These are phyloP conservation scores for Corchorus capsularis DNA, from an alignment of 345 rosid species.

Conservation along the genomic window DNA sequence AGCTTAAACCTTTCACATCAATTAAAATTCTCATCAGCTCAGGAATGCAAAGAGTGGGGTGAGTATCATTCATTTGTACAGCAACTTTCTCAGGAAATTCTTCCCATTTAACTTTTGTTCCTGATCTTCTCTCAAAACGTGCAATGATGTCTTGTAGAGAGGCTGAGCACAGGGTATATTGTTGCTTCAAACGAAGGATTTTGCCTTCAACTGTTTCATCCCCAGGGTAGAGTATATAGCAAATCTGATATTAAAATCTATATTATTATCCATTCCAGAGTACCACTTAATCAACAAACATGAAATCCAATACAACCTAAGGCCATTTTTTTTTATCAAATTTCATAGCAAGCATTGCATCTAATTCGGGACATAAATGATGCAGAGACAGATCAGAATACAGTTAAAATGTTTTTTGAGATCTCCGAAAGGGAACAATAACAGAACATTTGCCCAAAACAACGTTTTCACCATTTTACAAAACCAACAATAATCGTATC, in stretches of 20 bases:
- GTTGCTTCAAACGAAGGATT: conserved; percentile 80
- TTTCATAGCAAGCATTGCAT: not conserved
- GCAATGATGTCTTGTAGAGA: conserved; percentile 77
- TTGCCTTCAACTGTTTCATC: conserved; percentile 80
- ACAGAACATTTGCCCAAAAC: not conserved
- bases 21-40: conserved; percentile 75
- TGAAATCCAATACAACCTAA: not conserved
- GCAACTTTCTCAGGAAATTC: conserved; percentile 82
- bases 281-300: not conserved
- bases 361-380: not conserved
- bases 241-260: conserved; percentile 44
- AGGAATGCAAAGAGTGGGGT: conserved; percentile 81
- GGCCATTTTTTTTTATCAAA: too few species aligned
- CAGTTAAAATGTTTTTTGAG: not conserved
- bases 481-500: conserved; percentile 4
- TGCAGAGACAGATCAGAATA: not conserved
- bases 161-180: conserved; percentile 81
- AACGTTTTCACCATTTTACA: not conserved
- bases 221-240: conserved; percentile 78
- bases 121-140: conserved; percentile 72
- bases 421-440: not conserved
- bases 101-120: conserved; percentile 62
- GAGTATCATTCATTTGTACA: conserved; percentile 84
- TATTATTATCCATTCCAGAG: not conserved
- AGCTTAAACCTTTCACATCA: conserved; percentile 69